Evolutionary conservation across 2,329 filamentous ascomycete species (phyloP), one percentile per base, ranked within the genome.

Genomic region (Scedosporium apiospermum): DNA sequence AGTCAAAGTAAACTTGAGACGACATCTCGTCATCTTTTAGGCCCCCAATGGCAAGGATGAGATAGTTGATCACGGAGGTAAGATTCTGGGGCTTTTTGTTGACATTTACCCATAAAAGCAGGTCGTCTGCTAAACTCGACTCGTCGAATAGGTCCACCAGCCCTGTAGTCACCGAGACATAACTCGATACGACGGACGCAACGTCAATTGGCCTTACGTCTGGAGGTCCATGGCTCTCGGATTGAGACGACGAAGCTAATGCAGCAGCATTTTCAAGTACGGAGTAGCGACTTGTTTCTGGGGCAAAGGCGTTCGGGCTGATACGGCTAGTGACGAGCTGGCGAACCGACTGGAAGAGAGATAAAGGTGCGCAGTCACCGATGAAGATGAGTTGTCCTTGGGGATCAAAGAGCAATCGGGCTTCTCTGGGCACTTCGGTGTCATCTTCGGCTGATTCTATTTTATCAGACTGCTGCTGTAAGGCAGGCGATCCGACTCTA

Each of bases 311-410:
- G 57, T 78, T 73, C 12, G 76, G 73, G 18, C 80, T 80, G 41
- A 83, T 76, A 5, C 76, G 72, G 0, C 73, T 76, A 0, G 77
- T 81, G 23, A 83, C 80, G 18, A 84, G 75, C 65, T 81, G 77
- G 1, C 81, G 74, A 6, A 83, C 77, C 0, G 80, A 82, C 65
- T 83, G 80, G 66, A 83, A 83, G 64, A 84, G 80, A 0, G 81
- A 83, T 21, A 84, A 70, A 0, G 81, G 81, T 4, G 81, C 81
- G 65, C 81, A 83, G 67, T 84, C 81, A 4, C 81, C 81, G 26
- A 83, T 80, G 67, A 84, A 84, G 34, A 82, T 79, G 23, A 82
- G 68, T 66, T 82, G 82, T 0, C 81, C 81, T 63, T 81, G 78
- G 0, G 79, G 75, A 65, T 84, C 81, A 51, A 77, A 77, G 0